Conservation (phyloP, 2,329 filamentous ascomycete species). For the Talaromyces verruculosus region DNA sequence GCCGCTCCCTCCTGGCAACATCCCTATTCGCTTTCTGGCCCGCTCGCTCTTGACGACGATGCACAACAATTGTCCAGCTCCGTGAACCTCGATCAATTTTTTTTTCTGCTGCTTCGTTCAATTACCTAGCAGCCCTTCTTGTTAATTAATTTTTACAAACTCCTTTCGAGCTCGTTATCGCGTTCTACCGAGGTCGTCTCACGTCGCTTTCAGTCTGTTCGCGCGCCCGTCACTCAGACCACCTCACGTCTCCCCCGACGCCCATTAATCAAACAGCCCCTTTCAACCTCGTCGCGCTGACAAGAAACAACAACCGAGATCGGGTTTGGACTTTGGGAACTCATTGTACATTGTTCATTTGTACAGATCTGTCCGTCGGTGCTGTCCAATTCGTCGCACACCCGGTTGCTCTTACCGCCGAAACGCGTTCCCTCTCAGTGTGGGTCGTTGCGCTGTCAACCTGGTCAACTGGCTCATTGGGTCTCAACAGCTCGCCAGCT, state of each 20-base stretch:
- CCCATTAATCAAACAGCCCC: constrained; percentile 7
- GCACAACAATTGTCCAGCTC: constrained; percentile 14
- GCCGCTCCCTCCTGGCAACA: constrained; percentile 7
- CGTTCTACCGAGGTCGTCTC: constrained; percentile 7
- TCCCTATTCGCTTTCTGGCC: constrained; percentile 5
- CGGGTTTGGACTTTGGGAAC: background rate
- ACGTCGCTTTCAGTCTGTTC: constrained; percentile 11
- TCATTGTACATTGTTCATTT: background rate
- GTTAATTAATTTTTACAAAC: background rate
- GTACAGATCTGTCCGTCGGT: background rate
- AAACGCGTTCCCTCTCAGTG: constrained; percentile 14
- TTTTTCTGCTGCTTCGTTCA: background rate
- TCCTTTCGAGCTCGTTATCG: background rate
- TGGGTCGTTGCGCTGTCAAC: constrained; percentile 21
- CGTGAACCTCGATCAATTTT: constrained; percentile 12
- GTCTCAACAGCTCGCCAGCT: constrained; percentile 17
- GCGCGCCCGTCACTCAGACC: constrained; percentile 17
- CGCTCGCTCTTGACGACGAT: constrained; percentile 17
- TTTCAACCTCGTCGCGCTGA: constrained; percentile 7
- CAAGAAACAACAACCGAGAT: background rate
- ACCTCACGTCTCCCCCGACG: constrained; percentile 7
- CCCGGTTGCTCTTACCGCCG: constrained; percentile 4
- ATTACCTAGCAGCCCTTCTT: background rate
- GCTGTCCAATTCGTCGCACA: constrained; percentile 3
- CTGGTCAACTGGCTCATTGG: constrained; percentile 11